These are phyloP conservation scores for Geotrichum armillariae DNA, from an alignment of 1,139 yeast genomes.

Conservation along the genomic window DNA sequence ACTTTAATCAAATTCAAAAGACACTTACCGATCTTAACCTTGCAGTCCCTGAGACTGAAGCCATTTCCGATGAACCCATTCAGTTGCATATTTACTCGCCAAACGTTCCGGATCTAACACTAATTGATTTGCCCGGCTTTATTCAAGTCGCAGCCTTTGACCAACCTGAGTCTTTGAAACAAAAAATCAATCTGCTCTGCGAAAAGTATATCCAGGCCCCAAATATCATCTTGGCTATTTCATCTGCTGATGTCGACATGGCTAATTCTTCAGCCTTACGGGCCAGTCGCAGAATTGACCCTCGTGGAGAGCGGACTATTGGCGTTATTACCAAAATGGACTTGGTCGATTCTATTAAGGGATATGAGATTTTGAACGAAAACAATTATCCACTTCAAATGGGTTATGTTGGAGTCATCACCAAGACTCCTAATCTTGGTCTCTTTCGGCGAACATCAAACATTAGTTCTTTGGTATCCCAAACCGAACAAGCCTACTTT, in stretches of 20 bases:
- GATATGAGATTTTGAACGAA: slow-evolving; percentile 67
- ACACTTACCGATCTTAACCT: slow-evolving; percentile 81
- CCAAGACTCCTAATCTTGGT: slow-evolving; percentile 61
- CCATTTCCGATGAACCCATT: slow-evolving; percentile 88
- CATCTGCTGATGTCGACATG: slow-evolving; percentile 96
- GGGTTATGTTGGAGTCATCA: slow-evolving; percentile 98
- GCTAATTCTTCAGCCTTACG: slow-evolving; percentile 94
- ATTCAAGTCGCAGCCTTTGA: slow-evolving; percentile 96
- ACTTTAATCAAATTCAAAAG: slow-evolving; percentile 84
- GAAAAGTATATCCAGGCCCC: slow-evolving; percentile 86
- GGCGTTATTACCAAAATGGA: slow-evolving; percentile 96
- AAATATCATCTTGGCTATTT: slow-evolving; percentile 90
- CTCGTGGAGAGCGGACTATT: slow-evolving; percentile 89
- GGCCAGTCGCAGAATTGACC: slow-evolving; percentile 92
- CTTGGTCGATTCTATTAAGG: slow-evolving; percentile 74
- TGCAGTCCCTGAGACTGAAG: slow-evolving; percentile 85
- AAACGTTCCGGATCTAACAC: slow-evolving; percentile 85
- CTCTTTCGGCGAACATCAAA: slow-evolving; percentile 35
- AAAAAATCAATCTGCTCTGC: slow-evolving; percentile 75
- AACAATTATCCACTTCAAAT: slow-evolving; percentile 83
- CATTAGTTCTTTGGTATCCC: slow-evolving; percentile 40
- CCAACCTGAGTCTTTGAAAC: slow-evolving; percentile 83
- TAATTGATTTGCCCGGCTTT: slow-evolving; percentile 96
- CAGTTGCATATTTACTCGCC: slow-evolving; percentile 90
- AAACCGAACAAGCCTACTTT: slow-evolving; percentile 46